Evolutionary conservation across 2,329 filamentous ascomycete species (phyloP).

Genomic region (Magnaporthiopsis rhizophila): DNA sequence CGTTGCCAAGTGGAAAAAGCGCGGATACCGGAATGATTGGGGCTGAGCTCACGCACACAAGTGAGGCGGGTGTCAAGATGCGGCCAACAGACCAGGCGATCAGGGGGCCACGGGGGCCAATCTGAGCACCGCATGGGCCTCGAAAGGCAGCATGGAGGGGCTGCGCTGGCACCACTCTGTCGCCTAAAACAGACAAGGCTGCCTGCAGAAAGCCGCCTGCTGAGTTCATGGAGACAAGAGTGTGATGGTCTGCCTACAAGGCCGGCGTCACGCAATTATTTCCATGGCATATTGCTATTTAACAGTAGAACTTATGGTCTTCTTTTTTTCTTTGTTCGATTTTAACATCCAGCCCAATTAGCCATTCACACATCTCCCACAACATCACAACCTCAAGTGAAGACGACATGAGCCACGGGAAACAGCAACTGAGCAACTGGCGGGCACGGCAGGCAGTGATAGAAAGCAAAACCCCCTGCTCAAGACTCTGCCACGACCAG

Average conservation of each 20-base stretch:
- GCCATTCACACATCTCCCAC: background rate
- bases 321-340: background rate
- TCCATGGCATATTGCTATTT: background rate
- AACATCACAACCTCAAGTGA: background rate
- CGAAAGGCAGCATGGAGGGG: background rate
- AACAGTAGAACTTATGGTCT: background rate
- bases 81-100: background rate
- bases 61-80: background rate
- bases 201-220: background rate
- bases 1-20: background rate
- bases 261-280: background rate
- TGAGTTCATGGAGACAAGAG: background rate
- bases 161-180: background rate
- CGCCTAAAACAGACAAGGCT: background rate
- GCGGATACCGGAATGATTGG: background rate
- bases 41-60: background rate
- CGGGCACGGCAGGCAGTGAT: accelerated
- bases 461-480: background rate
- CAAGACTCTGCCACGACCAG: background rate
- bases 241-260: background rate
- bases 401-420: background rate
- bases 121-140: background rate
- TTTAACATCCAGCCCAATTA: background rate
- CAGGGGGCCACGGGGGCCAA: background rate
- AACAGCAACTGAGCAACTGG: background rate